These are phyloP conservation scores for Boletus insuetus DNA, from an alignment of 768 basidiomycete species.

Conservation along the genomic window DNA sequence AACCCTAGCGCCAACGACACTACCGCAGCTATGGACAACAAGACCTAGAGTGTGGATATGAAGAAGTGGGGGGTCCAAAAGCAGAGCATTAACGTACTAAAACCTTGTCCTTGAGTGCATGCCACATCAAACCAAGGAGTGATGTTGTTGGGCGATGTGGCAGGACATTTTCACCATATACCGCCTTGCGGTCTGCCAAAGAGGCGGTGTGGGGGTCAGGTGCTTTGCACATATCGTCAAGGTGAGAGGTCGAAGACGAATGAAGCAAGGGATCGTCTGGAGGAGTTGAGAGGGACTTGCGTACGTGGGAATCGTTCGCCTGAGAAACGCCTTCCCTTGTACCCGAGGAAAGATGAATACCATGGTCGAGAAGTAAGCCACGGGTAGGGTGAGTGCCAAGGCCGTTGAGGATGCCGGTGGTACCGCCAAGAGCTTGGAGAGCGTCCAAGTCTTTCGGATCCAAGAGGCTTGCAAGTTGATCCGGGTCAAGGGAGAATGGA, in stretches of 20 bases:
- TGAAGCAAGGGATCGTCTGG: conserved; percentile 6
- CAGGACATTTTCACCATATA: conserved; percentile 76
- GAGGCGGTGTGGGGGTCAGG: conserved; percentile 35
- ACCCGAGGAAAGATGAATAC: conserved; percentile 13
- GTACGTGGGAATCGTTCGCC: conserved; percentile 26
- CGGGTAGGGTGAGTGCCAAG: conserved; percentile 63
- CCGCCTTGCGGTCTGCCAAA: conserved; percentile 56
- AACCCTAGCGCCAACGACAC: conserved; percentile 92
- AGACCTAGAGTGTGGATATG: conserved; percentile 48
- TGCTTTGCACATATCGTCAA: not conserved
- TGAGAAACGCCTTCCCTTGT: conserved; percentile 34
- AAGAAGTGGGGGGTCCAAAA: conserved; percentile 2
- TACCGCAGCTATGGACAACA: conserved; percentile 89
- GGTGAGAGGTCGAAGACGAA: conserved; percentile 10
- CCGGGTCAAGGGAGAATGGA: conserved; percentile 75
- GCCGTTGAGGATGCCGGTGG: conserved; percentile 59
- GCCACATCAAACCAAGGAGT: conserved; percentile 76
- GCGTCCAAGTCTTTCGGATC: conserved; percentile 81
- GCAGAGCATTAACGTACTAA: conserved; percentile 48
- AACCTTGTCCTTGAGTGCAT: conserved; percentile 88
- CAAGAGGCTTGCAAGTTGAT: conserved; percentile 76
- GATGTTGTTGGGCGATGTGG: conserved; percentile 69
- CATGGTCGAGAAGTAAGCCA: conserved; percentile 38
- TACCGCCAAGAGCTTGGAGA: conserved; percentile 71
- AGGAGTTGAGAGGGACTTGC: not conserved